Conservation (phyloP, 257 asterid genomes). For the Henckelia pumila region DNA sequence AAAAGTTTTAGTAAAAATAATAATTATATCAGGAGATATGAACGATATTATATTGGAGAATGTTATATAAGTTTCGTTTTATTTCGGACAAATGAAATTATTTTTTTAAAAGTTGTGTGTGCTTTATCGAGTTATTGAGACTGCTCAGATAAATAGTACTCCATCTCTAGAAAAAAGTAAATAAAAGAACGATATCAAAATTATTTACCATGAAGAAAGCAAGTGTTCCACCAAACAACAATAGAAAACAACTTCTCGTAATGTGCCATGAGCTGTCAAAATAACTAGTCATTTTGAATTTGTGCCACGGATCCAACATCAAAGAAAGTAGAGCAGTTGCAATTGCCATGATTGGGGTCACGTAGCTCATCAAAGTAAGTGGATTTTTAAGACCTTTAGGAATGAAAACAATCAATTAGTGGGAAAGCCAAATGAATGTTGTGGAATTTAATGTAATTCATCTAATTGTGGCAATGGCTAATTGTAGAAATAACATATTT, state of each 20-base stretch:
- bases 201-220: constrained; percentile 93
- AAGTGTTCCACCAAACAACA: constrained; percentile 95
- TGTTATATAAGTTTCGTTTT: no score
- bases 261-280: constrained; percentile 86
- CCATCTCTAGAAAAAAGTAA: not conserved
- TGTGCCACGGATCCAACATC: constrained; percentile 90
- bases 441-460: not conserved
- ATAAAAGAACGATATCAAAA: not conserved
- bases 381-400: constrained; percentile 89
- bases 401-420: constrained; percentile 23
- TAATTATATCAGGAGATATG: not conserved
- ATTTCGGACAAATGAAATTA: not conserved
- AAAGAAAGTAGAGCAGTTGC: constrained; percentile 84
- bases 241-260: constrained; percentile 73
- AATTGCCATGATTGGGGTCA: constrained; percentile 93
- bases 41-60: not conserved
- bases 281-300: constrained; percentile 59
- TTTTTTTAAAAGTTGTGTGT: not conserved
- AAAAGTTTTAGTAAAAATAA: constrained; percentile 6
- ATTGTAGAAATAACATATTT: not conserved
- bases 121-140: not conserved
- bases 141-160: not conserved
- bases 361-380: constrained; percentile 92
- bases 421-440: not conserved
- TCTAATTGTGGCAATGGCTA: not conserved